Evolutionary conservation across 192 early-diverging fungal species (phyloP), one percentile per base, ranked within the genome.

Genomic region (Mortierella antarctica): DNA sequence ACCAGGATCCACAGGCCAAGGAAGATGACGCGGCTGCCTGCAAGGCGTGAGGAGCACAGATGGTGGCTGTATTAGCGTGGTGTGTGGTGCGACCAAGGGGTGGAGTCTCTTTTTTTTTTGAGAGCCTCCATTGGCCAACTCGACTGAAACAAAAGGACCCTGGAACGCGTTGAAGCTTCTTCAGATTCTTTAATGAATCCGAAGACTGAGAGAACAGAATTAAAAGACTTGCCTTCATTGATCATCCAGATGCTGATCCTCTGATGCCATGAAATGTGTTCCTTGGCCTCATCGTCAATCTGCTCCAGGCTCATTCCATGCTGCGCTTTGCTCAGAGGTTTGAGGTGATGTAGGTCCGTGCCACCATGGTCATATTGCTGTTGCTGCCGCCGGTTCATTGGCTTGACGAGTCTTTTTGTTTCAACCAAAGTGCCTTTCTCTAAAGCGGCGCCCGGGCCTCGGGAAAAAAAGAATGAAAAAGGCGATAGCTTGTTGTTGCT

Each of bases 1-100:
- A 91, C 66, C 17, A 90, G n/a, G 15, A 92, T 67, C 91, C 91
- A 92, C 2, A 80, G 45, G 21, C 46, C 49, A 55, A 80, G 66
- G 49, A 83, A 85, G 44, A 85, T 85, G 15, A 14, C 56, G 31
- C 84, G 71, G 46, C 55, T 68, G 13, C 84, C 84, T 85, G 46
- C 46, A 17, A 48, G 44, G 20, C 47, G 5, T 47, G 45, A 5
- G 18, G 44, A 21, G 39, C 21, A 6, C n/a, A 65, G 41, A 53
- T 46, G 42, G n/a, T 20, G n/a, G 59, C 31, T 53, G 52, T 65
- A 51, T 65, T 65, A 40, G 31, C 9, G 14, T 53, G 49, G 10
- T n/a, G 46, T 7, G 15, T 4, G 8, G 7, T 17, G 3, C 31
- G 31, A 31, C 31, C 1, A 31, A 31, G 31, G 31, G 31, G 31